Conservation (phyloP, 352 stramenopile species). For the Paralagenidium karlingii region DNA sequence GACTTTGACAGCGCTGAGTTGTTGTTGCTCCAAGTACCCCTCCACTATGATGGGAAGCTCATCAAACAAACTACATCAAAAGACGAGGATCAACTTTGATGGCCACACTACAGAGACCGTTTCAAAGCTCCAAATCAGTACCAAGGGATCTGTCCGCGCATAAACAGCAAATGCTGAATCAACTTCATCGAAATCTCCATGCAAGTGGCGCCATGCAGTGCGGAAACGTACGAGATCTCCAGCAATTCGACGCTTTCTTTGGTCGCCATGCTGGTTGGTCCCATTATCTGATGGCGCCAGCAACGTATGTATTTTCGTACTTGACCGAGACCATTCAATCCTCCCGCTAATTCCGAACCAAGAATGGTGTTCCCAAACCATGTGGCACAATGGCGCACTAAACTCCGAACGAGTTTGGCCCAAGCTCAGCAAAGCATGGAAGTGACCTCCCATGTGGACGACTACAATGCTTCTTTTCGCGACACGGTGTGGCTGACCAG, state of each 20-base stretch:
- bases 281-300: not conserved
- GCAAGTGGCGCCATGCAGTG: constrained; percentile 26
- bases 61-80: constrained; percentile 5
- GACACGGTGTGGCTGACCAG: constrained; percentile 82
- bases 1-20: too few relatives aligned
- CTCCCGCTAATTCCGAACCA: not conserved
- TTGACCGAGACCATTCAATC: not conserved
- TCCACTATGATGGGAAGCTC: not conserved
- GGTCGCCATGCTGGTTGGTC: not conserved
- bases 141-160: constrained; percentile 55
- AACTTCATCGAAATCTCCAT: constrained; percentile 20
- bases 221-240: constrained; percentile 18
- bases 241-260: not conserved
- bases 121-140: constrained; percentile 5
- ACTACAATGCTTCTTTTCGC: constrained; percentile 81
- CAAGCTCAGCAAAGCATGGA: constrained; percentile 63
- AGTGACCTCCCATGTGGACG: constrained; percentile 52
- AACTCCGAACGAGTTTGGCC: too few relatives aligned
- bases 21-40: too few relatives aligned
- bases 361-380: too few relatives aligned
- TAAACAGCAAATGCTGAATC: constrained; percentile 44
- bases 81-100: constrained; percentile 39
- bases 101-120: not conserved
- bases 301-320: not conserved
- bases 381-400: not conserved